Conservation (phyloP, 2,329 filamentous ascomycete species). For the Geosmithia morbida region DNA sequence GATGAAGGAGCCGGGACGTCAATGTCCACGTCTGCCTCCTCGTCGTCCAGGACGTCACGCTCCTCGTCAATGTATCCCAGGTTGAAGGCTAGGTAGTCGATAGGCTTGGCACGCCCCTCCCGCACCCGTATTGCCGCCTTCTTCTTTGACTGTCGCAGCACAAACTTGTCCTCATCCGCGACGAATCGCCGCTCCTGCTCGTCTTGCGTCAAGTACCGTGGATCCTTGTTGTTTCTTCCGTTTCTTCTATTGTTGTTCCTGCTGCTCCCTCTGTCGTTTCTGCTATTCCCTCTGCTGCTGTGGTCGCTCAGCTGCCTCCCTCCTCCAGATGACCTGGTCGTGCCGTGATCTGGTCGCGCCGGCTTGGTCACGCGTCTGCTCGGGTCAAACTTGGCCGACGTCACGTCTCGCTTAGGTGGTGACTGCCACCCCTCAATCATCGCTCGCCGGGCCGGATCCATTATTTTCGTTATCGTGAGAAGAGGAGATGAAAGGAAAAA, state of each 20-base stretch:
- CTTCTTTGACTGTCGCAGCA: slow-evolving; percentile 93
- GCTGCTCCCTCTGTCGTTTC: not conserved
- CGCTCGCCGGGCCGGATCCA: slow-evolving; percentile 40
- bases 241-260: not conserved
- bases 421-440: slow-evolving; percentile 36
- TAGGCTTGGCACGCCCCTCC: slow-evolving; percentile 77
- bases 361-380: slow-evolving; percentile 43
- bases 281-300: slow-evolving; percentile 12
- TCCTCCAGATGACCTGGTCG: slow-evolving; percentile 7
- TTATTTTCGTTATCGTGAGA: slow-evolving; percentile 10
- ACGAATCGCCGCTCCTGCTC: slow-evolving; percentile 74
- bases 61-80: slow-evolving; percentile 78
- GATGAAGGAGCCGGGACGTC: slow-evolving; percentile 66
- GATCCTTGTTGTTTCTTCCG: slow-evolving; percentile 5
- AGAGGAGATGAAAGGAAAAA: not conserved
- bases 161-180: slow-evolving; percentile 89
- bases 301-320: too few relatives aligned
- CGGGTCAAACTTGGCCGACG: slow-evolving; percentile 38
- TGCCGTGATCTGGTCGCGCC: slow-evolving; percentile 11
- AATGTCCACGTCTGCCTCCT: slow-evolving; percentile 57
- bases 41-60: slow-evolving; percentile 73
- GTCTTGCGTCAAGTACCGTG: slow-evolving; percentile 49
- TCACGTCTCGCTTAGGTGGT: slow-evolving; percentile 29
- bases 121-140: slow-evolving; percentile 92
- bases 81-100: slow-evolving; percentile 88